These are phyloP conservation scores for Casuarina equisetifolia DNA, from an alignment of 306 rosid species.

Conservation along the genomic window DNA sequence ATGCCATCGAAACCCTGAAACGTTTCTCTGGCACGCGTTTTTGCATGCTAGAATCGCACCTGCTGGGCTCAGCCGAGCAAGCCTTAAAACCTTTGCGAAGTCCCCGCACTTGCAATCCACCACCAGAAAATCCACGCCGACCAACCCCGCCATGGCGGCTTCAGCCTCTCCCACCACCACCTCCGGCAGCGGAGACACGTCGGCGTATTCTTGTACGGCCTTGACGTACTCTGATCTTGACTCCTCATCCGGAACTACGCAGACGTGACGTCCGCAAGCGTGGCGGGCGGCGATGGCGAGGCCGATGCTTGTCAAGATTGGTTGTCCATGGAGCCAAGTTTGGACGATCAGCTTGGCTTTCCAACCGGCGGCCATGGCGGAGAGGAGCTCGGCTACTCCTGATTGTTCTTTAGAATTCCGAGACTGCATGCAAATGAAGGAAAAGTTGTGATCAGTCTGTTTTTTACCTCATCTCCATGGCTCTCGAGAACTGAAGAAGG, in stretches of 20 bases:
- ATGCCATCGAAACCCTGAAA: conserved; percentile 56
- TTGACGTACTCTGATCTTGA: conserved; percentile 45
- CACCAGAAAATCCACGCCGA: conserved; percentile 68
- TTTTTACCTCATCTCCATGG: no score
- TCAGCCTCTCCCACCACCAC: conserved; percentile 56
- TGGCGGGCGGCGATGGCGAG: conserved; percentile 71
- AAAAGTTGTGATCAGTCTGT: neutral
- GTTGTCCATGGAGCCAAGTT: conserved; percentile 48
- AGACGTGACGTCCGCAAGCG: conserved; percentile 77
- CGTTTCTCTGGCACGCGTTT: conserved; percentile 57
- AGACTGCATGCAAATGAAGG: conserved; percentile 38
- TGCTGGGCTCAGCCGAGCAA: conserved; percentile 41
- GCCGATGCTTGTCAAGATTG: conserved; percentile 66
- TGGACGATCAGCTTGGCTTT: conserved; percentile 71
- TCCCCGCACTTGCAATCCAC: conserved; percentile 65
- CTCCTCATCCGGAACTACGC: conserved; percentile 68
- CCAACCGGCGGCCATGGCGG: conserved; percentile 94
- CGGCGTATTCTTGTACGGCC: conserved; percentile 39
- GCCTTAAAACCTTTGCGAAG: conserved; percentile 60
- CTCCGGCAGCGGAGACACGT: conserved; percentile 41
- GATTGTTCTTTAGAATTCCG: conserved; percentile 49
- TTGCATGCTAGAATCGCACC: conserved; percentile 86
- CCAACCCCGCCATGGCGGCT: conserved; percentile 23
- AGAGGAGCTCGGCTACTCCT: conserved; percentile 74
- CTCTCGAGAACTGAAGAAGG: no score